Conservation (phyloP, 768 basidiomycete species). For the Gautieria morchelliformis region DNA sequence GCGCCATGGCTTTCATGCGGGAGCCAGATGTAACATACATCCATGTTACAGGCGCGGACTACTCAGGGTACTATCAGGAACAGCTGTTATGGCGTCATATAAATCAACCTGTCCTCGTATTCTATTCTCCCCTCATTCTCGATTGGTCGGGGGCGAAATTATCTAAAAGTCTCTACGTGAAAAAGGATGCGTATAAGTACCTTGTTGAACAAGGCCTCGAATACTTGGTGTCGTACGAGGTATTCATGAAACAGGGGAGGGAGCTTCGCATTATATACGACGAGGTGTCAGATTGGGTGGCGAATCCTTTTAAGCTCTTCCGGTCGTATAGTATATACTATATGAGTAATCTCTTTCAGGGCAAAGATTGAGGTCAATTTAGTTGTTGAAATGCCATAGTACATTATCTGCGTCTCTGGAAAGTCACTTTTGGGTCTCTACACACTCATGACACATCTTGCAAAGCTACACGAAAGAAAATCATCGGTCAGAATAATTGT, state of each 20-base stretch:
- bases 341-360: background rate
- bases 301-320: background rate
- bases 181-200: conserved; percentile 19
- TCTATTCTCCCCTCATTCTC: conserved; percentile 12
- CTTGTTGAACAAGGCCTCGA: conserved; percentile 15
- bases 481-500: conserved; percentile 15
- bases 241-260: conserved; percentile 11
- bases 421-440: too few species aligned
- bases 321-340: background rate
- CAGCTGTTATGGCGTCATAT: background rate
- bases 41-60: background rate
- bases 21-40: conserved; percentile 4
- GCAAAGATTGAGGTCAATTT: background rate
- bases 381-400: background rate
- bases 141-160: conserved; percentile 24
- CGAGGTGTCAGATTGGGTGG: background rate
- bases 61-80: background rate
- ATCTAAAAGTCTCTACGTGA: conserved; percentile 21
- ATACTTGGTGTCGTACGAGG: conserved; percentile 18
- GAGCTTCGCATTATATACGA: conserved; percentile 6
- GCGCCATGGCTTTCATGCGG: conserved; percentile 11
- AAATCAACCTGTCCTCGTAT: conserved; percentile 10
- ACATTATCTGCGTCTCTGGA: background rate
- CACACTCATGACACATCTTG: too few species aligned
- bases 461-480: background rate